Conservation (phyloP, 2,329 filamentous ascomycete genomes). For the Colletotrichum noveboracense region DNA sequence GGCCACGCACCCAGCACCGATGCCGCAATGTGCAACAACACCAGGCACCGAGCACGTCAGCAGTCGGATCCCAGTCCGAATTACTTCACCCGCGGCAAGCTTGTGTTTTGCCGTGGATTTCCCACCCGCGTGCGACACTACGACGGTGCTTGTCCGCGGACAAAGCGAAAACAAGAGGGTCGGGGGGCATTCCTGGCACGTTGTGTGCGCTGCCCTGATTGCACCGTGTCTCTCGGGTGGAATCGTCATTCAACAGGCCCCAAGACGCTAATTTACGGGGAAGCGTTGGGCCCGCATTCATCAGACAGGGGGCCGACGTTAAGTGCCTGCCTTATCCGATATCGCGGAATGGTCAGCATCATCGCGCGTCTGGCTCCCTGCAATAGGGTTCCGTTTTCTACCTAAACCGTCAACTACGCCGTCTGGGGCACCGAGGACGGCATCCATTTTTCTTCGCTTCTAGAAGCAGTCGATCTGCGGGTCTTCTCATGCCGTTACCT, state of each 20-base stretch:
- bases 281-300: slow-evolving; percentile 17
- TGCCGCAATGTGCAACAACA: neutral
- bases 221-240: slow-evolving; percentile 9
- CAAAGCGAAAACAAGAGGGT: slow-evolving; percentile 11
- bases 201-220: slow-evolving; percentile 15
- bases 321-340: slow-evolving; percentile 24
- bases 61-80: neutral
- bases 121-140: neutral
- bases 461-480: slow-evolving; percentile 19
- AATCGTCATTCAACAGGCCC: slow-evolving; percentile 19
- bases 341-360: slow-evolving; percentile 21
- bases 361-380: slow-evolving; percentile 8
- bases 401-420: neutral
- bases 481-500: slow-evolving; percentile 17
- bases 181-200: neutral
- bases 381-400: neutral
- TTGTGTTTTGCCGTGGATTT: slow-evolving; percentile 2
- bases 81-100: slow-evolving; percentile 1
- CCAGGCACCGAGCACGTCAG: slow-evolving; percentile 2
- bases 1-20: neutral
- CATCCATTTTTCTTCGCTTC: slow-evolving; percentile 5
- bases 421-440: neutral
- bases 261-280: slow-evolving; percentile 12
- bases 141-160: slow-evolving; percentile 10
- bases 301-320: neutral